Base-by-base conservation (phyloP, 116 monocot genomes). In the Iris pallida region DNA sequence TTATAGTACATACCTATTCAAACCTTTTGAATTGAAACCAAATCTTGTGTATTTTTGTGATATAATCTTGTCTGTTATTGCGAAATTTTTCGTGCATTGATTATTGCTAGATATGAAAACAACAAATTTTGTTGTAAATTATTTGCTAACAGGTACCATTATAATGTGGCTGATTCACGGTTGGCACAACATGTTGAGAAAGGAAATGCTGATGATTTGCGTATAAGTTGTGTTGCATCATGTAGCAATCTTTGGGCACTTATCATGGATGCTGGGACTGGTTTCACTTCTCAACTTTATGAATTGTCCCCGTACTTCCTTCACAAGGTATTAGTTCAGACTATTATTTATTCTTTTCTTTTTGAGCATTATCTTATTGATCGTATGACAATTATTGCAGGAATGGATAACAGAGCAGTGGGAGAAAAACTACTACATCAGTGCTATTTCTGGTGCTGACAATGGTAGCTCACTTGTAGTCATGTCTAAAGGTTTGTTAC, bases 391-490 rank as follows among this genome's bases (percentile, higher is more conserved):
- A 17, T 49, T 76, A 48, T 17, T 71, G 58, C 74, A 93, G 98
- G 93, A 93, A 69, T 98, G 93, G 98, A 93, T 93, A 61, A 90
- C 88, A 83, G 90, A 90, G 61, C 98, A 98, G 64, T 98, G 98
- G 98, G 98, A 93, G 62, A 90, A 90, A 55, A 93, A 83, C 58
- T 93, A 76, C 74, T 98, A 98, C 63, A 98, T 98, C 68, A 98
- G 75, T 51, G 78, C 93, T 49, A 81, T 98, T 59, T 93, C 98
- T 70, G 98, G 93, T 64, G 78, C 93, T 14, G 83, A 77, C 55
- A 93, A 98, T 81, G 98, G 98, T 61, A 83, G 83, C 42, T 98
- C 93, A 12, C 71, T 93, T 61, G 93, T 93, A 20, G 90, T 98
- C 47, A 98, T 98, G 98, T 98, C 98, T 45, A 98, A 98, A 90